Evolutionary conservation across 2,329 filamentous ascomycete genomes (phyloP).

Genomic region (Acephala macrosclerotiorum): DNA sequence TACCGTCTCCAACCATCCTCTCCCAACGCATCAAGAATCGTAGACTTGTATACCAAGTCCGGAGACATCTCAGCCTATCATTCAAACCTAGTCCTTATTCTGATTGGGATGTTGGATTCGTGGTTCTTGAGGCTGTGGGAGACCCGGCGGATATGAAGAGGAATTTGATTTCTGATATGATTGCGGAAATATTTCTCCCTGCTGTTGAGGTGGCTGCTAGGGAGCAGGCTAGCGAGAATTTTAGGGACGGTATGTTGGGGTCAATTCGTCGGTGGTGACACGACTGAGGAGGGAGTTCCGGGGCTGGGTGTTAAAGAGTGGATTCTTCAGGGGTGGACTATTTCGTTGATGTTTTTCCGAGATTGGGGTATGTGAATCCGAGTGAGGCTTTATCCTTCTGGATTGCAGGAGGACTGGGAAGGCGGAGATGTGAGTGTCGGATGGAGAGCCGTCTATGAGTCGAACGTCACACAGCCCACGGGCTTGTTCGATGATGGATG

Average conservation of each 20-base stretch:
- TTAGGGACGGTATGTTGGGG: background rate
- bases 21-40: constrained; percentile 4
- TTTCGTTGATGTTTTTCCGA: too few relatives aligned
- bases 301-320: too few relatives aligned
- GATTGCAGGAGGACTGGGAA: too few relatives aligned
- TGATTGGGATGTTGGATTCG: constrained; percentile 13
- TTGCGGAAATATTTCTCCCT: background rate
- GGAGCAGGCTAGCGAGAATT: background rate
- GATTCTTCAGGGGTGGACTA: too few relatives aligned
- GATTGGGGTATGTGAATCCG: too few relatives aligned
- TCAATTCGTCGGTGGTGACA: constrained; percentile 2
- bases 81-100: constrained; percentile 4
- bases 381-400: too few relatives aligned
- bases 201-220: constrained; percentile 6
- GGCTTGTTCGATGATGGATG: background rate
- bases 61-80: constrained; percentile 13
- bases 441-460: too few relatives aligned
- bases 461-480: too few relatives aligned
- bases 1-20: constrained; percentile 21
- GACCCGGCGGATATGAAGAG: background rate
- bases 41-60: constrained; percentile 23
- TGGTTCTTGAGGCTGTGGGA: background rate
- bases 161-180: background rate
- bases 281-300: background rate
- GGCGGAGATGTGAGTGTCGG: too few relatives aligned